Evolutionary conservation across 495 filamentous ascomycete genomes (phyloP).

Genomic region (Achaetomiella virescens): DNA sequence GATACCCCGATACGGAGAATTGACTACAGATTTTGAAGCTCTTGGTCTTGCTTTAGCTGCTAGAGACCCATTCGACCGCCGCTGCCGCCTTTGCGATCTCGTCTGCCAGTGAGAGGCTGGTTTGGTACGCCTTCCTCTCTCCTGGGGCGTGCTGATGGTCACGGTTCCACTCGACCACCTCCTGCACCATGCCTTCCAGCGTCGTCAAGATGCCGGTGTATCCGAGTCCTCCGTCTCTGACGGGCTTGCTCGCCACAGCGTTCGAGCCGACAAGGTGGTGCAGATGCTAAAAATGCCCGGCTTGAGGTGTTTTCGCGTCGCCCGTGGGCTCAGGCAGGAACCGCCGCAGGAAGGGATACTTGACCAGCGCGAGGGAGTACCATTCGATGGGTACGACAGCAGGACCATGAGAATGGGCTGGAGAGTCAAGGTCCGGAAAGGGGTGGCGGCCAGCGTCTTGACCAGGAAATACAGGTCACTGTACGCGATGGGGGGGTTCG

Average conservation of each 20-base stretch:
- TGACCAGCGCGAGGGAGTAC: slow-evolving; percentile 40
- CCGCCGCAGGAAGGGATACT: slow-evolving; percentile 35
- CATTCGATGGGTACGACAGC: slow-evolving; percentile 44
- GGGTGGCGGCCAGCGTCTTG: slow-evolving; percentile 25
- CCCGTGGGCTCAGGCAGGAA: slow-evolving; percentile 38
- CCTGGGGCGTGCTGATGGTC: slow-evolving; percentile 22
- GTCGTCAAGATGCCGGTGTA: slow-evolving; percentile 47
- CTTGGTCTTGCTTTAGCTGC: neutral
- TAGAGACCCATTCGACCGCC: neutral
- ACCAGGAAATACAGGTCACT: slow-evolving; percentile 19
- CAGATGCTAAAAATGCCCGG: slow-evolving; percentile 49
- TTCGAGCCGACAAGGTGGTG: slow-evolving; percentile 48
- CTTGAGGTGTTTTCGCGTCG: slow-evolving; percentile 46
- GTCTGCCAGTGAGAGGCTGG: slow-evolving; percentile 35
- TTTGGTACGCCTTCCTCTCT: slow-evolving; percentile 27
- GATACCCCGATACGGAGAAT: neutral
- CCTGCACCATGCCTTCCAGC: slow-evolving; percentile 48
- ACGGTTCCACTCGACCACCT: slow-evolving; percentile 49
- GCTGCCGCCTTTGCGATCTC: slow-evolving; percentile 30
- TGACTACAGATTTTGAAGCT: neutral
- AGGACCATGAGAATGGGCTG: slow-evolving; percentile 42
- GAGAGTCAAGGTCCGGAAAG: slow-evolving; percentile 29
- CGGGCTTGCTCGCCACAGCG: slow-evolving; percentile 34
- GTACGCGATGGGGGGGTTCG: slow-evolving; percentile 38
- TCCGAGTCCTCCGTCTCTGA: slow-evolving; percentile 45